Percentiles rank a stretch among this genome's conserved stretches.
Evolutionary conservation across 225 moss, liverwort and hornwort genomes (phyloP).

Genomic region (Polytrichum commune): DNA sequence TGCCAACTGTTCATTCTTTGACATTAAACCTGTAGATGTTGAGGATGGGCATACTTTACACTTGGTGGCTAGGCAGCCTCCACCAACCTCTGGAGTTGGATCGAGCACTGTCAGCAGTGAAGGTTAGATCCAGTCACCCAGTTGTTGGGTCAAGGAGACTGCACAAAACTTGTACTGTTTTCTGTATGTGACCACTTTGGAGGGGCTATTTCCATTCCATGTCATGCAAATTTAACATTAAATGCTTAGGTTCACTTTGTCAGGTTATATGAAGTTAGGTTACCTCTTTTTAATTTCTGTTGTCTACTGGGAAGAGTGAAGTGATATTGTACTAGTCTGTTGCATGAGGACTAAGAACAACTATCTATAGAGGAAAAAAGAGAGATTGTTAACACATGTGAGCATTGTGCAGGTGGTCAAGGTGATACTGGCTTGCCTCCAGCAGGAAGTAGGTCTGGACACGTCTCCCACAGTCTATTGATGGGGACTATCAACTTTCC

Average conservation of each 20-base stretch:
- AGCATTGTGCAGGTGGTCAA: conserved; percentile 40
- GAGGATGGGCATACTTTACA: conserved; percentile 98
- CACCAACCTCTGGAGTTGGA: conserved; percentile 51
- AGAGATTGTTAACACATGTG: too few relatives aligned
- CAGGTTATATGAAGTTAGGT: too few relatives aligned
- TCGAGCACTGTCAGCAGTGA: conserved; percentile 39
- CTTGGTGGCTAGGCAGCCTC: conserved; percentile 90
- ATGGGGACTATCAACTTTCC: conserved; percentile 99
- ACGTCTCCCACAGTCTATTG: conserved; percentile 88
- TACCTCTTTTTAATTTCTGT: too few relatives aligned
- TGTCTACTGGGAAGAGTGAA: too few relatives aligned
- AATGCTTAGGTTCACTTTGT: too few relatives aligned
- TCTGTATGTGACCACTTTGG: too few relatives aligned
- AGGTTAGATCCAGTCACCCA: conserved; percentile 19
- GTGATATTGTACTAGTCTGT: neutral
- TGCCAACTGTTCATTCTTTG: conserved; percentile 17
- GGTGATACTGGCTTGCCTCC: conserved; percentile 61
- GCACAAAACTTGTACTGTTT: too few relatives aligned
- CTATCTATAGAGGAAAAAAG: too few relatives aligned
- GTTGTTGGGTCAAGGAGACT: neutral
- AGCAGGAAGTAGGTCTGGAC: conserved; percentile 62
- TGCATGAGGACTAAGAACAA: neutral
- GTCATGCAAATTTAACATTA: too few relatives aligned
- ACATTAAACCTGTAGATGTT: conserved; percentile 55
- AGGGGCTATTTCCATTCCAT: too few relatives aligned